Base-by-base conservation (phyloP, 176 grass and related monocot genomes). In the Cocos nucifera region DNA sequence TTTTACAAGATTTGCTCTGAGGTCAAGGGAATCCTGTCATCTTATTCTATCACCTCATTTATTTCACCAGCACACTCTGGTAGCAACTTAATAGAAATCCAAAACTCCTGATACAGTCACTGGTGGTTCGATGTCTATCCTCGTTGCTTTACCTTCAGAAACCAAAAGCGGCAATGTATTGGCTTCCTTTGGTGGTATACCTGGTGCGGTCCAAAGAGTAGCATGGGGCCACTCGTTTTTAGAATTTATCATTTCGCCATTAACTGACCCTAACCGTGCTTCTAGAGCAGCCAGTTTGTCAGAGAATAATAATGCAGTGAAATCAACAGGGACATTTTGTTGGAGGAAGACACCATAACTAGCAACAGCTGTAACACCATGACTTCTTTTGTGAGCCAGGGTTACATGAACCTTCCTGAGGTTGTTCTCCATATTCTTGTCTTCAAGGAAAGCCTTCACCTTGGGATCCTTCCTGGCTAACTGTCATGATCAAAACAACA, bases 171-270 rank as follows among this genome's bases (percentile, higher is more conserved):
- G 78, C 51, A 97, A 66, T 1, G 25, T 30, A 66, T 97, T 91
- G 14, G 92, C 92, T 49, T 97, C 92, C 71, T 91, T 97, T 0
- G 92, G 57, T 2, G 69, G 15, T 59, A 80, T 64, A 22, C 79
- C 75, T 59, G 78, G 81, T 35, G 81, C 84, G 12, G 84, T 97
- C 92, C 92, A 97, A 19, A 97, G 48, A 6, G 87, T 97, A 14
- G 73, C 52, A 78, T 97, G 92, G 29, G 92, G 87, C 87, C 87
- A 97, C 26, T 91, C 78, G 29, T 97, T 97, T 73, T 70, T 91
- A 50, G 73, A 85, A 6, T 56, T 15, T 12, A 97, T 78, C 66
- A 69, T 79, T 65, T 97, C 92, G 3, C 79, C 80, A 21, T 97
- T 76, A 17, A 91, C 79, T 0, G 75, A 54, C 22, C 92, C 92